Percentiles rank a stretch among this genome's conserved stretches.
These are phyloP conservation scores for Fistulinella staudtii DNA, from an alignment of 1,284 basidiomycete genomes.

Conservation along the genomic window DNA sequence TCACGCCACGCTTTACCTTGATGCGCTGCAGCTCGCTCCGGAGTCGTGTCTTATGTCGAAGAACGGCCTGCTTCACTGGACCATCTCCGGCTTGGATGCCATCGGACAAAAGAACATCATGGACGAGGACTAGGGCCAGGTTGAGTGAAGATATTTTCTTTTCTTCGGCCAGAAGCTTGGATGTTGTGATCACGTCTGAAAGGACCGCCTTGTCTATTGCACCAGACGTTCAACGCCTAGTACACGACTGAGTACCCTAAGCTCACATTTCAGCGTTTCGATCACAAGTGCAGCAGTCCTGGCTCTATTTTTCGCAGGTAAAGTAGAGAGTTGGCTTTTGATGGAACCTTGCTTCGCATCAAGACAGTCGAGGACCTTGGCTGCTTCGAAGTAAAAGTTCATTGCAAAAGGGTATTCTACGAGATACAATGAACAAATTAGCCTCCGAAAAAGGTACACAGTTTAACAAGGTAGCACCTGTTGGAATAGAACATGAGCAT, in stretches of 20 bases:
- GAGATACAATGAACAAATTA: conserved; percentile 24
- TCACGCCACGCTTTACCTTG: conserved; percentile 76
- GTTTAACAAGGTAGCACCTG: conserved; percentile 15
- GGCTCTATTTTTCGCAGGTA: conserved; percentile 75
- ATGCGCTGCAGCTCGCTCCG: conserved; percentile 80
- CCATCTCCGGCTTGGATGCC: conserved; percentile 89
- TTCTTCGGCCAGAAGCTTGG: conserved; percentile 71
- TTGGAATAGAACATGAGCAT: conserved; percentile 12
- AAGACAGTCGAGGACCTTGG: conserved; percentile 76
- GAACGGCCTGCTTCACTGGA: conserved; percentile 76
- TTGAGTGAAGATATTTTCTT: conserved; percentile 70
- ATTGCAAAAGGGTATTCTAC: conserved; percentile 51
- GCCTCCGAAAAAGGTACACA: conserved; percentile 7
- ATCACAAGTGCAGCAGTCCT: conserved; percentile 78
- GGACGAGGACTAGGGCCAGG: conserved; percentile 79
- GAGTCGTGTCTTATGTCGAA: conserved; percentile 85
- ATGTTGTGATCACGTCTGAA: conserved; percentile 56
- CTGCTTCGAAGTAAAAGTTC: conserved; percentile 93
- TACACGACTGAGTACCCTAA: background rate
- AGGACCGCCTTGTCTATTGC: conserved; percentile 67
- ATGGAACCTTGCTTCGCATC: conserved; percentile 86
- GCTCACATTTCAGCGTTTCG: conserved; percentile 89
- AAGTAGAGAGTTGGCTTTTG: conserved; percentile 67
- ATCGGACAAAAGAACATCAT: conserved; percentile 77
- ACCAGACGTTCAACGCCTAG: conserved; percentile 8